A percentile compares a stretch with the other conserved stretches of the same genome.
Conservation (phyloP, 106 monocot species). For the Cymbidium sinense region DNA sequence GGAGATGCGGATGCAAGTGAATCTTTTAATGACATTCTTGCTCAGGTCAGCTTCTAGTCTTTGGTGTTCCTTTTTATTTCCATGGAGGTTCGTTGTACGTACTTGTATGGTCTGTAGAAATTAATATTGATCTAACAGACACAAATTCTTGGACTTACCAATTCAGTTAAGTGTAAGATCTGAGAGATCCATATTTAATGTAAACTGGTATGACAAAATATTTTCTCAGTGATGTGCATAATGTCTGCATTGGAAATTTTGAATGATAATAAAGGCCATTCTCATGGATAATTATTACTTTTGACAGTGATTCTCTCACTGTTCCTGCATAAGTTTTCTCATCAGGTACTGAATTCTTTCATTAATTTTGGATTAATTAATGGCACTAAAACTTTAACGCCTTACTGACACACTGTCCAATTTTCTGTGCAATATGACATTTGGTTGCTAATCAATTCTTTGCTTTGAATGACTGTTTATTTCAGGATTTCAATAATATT, state of each 20-base stretch:
- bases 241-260: not conserved
- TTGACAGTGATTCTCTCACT: not conserved
- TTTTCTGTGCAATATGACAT: not conserved
- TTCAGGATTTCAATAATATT: not conserved
- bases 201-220: not conserved
- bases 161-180: not conserved
- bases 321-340: not conserved
- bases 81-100: not conserved
- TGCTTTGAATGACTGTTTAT: not conserved
- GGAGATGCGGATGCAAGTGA: conserved; percentile 88
- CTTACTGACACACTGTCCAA: not conserved
- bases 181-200: not conserved
- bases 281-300: not conserved
- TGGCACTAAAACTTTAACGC: not conserved
- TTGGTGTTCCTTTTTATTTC: not conserved
- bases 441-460: not conserved
- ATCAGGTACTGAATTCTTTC: too few species aligned
- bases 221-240: not conserved
- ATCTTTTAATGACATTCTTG: conserved; percentile 92
- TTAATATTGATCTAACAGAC: not conserved
- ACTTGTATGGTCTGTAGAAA: not conserved
- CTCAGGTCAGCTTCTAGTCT: conserved; percentile 44
- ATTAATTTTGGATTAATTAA: not conserved
- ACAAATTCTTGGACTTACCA: not conserved
- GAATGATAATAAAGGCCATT: not conserved